Percentiles rank a stretch among this genome's conserved stretches.
These are phyloP conservation scores for Remersonia thermophila DNA, from an alignment of 2,329 filamentous ascomycete species.

Conservation along the genomic window DNA sequence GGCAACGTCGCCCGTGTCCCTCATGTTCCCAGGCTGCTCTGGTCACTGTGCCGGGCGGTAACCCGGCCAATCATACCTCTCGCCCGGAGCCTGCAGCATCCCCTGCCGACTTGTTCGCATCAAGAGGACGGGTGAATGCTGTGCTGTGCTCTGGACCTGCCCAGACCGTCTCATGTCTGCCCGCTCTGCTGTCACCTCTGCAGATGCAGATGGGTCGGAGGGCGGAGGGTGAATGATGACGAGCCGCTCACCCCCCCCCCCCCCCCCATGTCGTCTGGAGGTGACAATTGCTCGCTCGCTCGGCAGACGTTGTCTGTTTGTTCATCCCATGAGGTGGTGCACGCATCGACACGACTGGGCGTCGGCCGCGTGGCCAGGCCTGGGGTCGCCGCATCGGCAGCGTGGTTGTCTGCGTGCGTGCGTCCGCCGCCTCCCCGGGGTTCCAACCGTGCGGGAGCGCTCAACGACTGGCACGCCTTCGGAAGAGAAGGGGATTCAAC, in stretches of 20 bases:
- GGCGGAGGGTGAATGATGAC: conserved; percentile 1
- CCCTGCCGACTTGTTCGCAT: conserved; percentile 6
- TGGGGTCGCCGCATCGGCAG: no score
- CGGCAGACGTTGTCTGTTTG: no score
- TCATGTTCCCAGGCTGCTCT: no score
- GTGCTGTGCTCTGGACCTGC: conserved; percentile 5
- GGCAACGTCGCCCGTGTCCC: no score
- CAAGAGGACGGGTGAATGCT: conserved; percentile 1
- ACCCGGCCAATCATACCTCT: conserved; percentile 17
- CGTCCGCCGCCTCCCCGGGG: no score
- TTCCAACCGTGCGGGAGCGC: no score
- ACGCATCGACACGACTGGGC: no score
- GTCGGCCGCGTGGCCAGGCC: not conserved
- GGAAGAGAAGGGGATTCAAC: no score
- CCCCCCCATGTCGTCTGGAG: not conserved
- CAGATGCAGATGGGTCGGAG: not conserved
- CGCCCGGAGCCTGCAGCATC: conserved; percentile 9
- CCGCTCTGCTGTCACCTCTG: no score
- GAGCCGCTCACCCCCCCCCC: not conserved
- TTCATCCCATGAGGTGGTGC: no score
- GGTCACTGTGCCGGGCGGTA: conserved; percentile 24
- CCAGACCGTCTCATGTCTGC: not conserved
- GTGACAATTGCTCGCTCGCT: not conserved
- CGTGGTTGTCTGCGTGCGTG: no score
- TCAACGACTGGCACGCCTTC: no score